Percentiles rank a stretch among this genome's conserved stretches.
Evolutionary conservation across 2,329 filamentous ascomycete genomes (phyloP).

Genomic region (Ophiostoma piceae): DNA sequence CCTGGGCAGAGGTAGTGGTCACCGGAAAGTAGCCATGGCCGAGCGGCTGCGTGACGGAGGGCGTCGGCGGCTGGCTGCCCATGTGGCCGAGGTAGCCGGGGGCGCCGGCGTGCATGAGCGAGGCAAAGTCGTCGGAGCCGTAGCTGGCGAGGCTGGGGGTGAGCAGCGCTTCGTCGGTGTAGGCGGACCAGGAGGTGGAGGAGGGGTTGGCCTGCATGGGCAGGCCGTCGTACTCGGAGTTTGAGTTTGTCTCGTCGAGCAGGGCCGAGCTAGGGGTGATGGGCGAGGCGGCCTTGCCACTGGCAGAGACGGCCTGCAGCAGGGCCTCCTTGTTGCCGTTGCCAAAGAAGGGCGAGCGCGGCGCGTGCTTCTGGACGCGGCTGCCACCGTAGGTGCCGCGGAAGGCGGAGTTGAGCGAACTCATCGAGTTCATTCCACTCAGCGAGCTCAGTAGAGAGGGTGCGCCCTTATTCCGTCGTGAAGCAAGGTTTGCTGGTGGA

Average conservation of each 20-base stretch:
- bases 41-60: conserved; percentile 44
- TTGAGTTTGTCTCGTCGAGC: conserved; percentile 18
- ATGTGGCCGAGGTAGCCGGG: conserved; percentile 42
- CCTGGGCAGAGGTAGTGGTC: conserved; percentile 4
- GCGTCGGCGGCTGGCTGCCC: conserved; percentile 47
- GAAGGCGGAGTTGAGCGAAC: background rate
- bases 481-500: conserved; percentile 49
- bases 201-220: background rate
- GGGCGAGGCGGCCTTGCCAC: background rate
- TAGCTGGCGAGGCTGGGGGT: conserved; percentile 45
- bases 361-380: conserved; percentile 41
- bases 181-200: conserved; percentile 29
- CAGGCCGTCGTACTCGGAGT: background rate
- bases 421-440: too few species aligned
- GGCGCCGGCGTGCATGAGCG: conserved; percentile 33
- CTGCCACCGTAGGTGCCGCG: conserved; percentile 27
- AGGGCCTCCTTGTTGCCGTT: conserved; percentile 27
- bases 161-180: conserved; percentile 46
- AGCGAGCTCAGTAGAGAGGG: conserved; percentile 45
- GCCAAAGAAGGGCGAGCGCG: conserved; percentile 37
- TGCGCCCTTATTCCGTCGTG: conserved; percentile 47
- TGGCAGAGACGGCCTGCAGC: conserved; percentile 35
- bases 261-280: background rate
- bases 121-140: conserved; percentile 42
- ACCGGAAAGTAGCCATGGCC: conserved; percentile 38